phyloP scores from a whole-genome alignment of 768 basidiomycete species.

The Mycena vulgaris region DNA sequence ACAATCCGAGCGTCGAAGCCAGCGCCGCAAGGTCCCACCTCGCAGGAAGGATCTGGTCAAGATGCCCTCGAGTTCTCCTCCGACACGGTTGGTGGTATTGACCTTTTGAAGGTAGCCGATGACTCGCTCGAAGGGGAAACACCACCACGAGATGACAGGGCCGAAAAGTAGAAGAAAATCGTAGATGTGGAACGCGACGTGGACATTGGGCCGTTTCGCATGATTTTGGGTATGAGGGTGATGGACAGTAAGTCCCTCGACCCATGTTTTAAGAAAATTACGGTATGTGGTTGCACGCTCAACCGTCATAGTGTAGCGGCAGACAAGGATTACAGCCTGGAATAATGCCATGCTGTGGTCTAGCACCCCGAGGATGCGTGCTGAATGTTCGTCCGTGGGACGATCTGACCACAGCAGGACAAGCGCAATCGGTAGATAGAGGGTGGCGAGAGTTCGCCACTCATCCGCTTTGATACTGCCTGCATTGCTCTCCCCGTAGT shows the following conservation, averaged over 20 bases:
- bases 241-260: slow-evolving; percentile 42
- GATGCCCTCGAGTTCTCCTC: slow-evolving; percentile 39
- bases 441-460: slow-evolving; percentile 41
- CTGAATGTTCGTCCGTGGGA: slow-evolving; percentile 10
- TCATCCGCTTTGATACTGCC: slow-evolving; percentile 51
- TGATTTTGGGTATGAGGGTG: slow-evolving; percentile 43
- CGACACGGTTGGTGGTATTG: slow-evolving; percentile 48
- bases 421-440: slow-evolving; percentile 47
- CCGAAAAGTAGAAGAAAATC: slow-evolving; percentile 56
- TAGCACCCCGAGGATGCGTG: slow-evolving; percentile 37
- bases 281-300: slow-evolving; percentile 34
- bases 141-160: slow-evolving; percentile 56
- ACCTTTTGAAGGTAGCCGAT: slow-evolving; percentile 55
- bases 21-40: slow-evolving; percentile 26
- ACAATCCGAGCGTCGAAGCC: slow-evolving; percentile 30
- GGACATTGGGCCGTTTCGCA: slow-evolving; percentile 42
- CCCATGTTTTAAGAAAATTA: slow-evolving; percentile 41
- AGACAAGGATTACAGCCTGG: slow-evolving; percentile 43
- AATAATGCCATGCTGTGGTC: slow-evolving; percentile 50
- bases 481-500: slow-evolving; percentile 41
- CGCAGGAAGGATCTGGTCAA: slow-evolving; percentile 29
- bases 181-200: slow-evolving; percentile 52
- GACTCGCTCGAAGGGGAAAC: slow-evolving; percentile 55
- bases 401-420: slow-evolving; percentile 42
- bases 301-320: slow-evolving; percentile 37